phyloP scores from a whole-genome alignment of 2,329 filamentous ascomycete genomes.

The Pseudodiploospora longispora region DNA sequence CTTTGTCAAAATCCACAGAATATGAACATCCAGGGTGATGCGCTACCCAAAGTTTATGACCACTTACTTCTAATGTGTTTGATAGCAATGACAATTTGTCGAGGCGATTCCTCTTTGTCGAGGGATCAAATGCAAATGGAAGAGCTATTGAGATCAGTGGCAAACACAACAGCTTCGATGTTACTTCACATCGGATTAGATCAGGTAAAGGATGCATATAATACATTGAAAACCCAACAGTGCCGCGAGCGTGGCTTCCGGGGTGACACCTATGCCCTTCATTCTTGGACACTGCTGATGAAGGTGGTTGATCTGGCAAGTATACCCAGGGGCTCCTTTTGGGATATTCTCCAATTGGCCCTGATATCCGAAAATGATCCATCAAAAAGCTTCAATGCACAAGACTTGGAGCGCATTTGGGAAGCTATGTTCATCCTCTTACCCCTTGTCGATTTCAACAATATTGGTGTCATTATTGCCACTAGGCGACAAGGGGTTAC shows the following conservation, averaged over 20 bases:
- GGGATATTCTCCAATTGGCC: constrained; percentile 45
- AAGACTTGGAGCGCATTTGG: constrained; percentile 49
- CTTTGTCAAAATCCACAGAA: constrained; percentile 5
- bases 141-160: constrained; percentile 35
- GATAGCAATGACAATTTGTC: constrained; percentile 36
- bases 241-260: constrained; percentile 45
- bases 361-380: constrained; percentile 21
- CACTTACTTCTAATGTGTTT: constrained; percentile 24
- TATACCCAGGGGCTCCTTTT: constrained; percentile 49
- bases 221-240: constrained; percentile 35
- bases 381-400: constrained; percentile 30
- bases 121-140: constrained; percentile 38
- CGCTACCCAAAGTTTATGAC: constrained; percentile 20
- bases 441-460: constrained; percentile 53
- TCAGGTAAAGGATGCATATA: constrained; percentile 38
- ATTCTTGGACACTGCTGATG: constrained; percentile 53
- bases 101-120: constrained; percentile 21
- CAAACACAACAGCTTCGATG: constrained; percentile 27
- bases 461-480: constrained; percentile 38
- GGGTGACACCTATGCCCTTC: constrained; percentile 33
- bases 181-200: constrained; percentile 36
- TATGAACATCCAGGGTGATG: constrained; percentile 2
- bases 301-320: constrained; percentile 41
- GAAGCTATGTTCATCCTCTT: constrained; percentile 50
- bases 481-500: constrained; percentile 20